Evolutionary conservation across 257 asterid genomes (phyloP).

Genomic region (Solanum phureja): DNA sequence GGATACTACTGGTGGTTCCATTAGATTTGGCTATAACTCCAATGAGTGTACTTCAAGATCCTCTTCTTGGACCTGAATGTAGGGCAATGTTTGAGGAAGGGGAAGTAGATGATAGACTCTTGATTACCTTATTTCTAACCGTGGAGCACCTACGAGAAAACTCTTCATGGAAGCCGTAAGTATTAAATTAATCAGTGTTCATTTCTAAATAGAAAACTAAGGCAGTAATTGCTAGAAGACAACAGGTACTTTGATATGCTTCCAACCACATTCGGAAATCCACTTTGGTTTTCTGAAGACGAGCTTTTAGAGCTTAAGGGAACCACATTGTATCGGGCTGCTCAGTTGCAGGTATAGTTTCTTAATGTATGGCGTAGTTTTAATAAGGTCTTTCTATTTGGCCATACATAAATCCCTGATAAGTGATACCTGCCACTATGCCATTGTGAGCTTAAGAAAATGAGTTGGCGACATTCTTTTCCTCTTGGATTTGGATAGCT

Average conservation of each 20-base stretch:
- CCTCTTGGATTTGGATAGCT: background rate
- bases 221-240: background rate
- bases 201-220: background rate
- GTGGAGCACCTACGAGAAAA: slow-evolving; percentile 70
- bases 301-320: slow-evolving; percentile 85
- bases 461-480: background rate
- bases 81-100: slow-evolving; percentile 74
- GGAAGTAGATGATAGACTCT: slow-evolving; percentile 73
- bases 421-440: background rate
- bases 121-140: slow-evolving; percentile 67
- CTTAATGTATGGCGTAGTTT: background rate
- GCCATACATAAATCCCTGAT: background rate
- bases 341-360: slow-evolving; percentile 61
- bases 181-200: background rate
- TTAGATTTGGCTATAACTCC: slow-evolving; percentile 85
- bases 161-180: slow-evolving; percentile 93
- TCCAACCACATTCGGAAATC: slow-evolving; percentile 70
- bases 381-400: background rate
- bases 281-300: slow-evolving; percentile 89
- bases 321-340: slow-evolving; percentile 68
- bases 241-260: slow-evolving; percentile 85
- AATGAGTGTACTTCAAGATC: slow-evolving; percentile 88
- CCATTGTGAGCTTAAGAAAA: background rate
- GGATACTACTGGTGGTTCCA: slow-evolving; percentile 66
- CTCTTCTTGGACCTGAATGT: slow-evolving; percentile 76